These are phyloP conservation scores for Diversispora eburnea DNA, from an alignment of 192 early-diverging fungal species.

Conservation along the genomic window DNA sequence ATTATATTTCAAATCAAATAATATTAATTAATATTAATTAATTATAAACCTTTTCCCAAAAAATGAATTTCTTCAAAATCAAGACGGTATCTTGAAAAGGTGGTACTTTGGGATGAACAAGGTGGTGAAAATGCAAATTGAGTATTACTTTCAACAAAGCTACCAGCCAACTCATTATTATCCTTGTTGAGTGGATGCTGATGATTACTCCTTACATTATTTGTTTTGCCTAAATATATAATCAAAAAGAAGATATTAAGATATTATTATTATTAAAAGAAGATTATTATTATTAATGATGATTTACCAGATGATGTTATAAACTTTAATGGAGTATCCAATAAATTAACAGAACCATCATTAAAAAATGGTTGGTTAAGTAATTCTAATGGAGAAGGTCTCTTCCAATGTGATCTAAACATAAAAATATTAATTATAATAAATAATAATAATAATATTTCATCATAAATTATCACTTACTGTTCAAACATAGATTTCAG, in stretches of 20 bases:
- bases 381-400: conserved; percentile 71
- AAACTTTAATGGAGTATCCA: conserved; percentile 1
- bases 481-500: conserved; percentile 56
- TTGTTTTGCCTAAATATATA: too few relatives aligned
- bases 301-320: conserved; percentile 1
- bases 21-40: conserved; percentile 3
- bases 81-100: conserved; percentile 63
- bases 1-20: too few relatives aligned
- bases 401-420: conserved; percentile 57
- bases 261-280: too few relatives aligned
- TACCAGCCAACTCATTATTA: conserved; percentile 5
- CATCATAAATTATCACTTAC: conserved; percentile 1
- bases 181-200: conserved; percentile 13
- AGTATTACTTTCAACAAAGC: conserved; percentile 26
- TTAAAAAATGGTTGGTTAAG: conserved; percentile 69
- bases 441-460: not conserved
- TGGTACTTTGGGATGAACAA: conserved; percentile 23
- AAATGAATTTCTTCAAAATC: conserved; percentile 81
- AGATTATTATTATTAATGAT: not conserved
- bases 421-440: not conserved
- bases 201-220: too few relatives aligned
- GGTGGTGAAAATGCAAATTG: conserved; percentile 33
- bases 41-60: conserved; percentile 49
- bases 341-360: conserved; percentile 31
- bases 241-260: too few relatives aligned